Evolutionary conservation across 768 basidiomycete species (phyloP).

Genomic region (Rhodotorula toruloides): DNA sequence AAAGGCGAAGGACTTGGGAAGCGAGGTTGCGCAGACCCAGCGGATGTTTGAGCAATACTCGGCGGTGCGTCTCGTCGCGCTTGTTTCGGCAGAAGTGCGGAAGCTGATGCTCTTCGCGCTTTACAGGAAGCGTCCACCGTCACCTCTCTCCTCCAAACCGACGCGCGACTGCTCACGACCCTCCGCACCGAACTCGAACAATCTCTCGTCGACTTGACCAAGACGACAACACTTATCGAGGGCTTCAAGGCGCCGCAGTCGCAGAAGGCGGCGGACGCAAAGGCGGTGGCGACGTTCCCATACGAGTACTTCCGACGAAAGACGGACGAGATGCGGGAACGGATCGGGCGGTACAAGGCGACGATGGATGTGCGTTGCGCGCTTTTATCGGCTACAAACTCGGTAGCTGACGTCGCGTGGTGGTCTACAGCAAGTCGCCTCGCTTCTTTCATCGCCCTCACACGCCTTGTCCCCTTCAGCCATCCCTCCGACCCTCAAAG

Average conservation of each 20-base stretch:
- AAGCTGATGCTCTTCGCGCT: background rate
- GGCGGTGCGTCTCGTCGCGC: slow-evolving; percentile 8
- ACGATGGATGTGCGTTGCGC: slow-evolving; percentile 31
- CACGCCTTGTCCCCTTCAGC: slow-evolving; percentile 14
- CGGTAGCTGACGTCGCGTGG: background rate
- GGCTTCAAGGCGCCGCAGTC: slow-evolving; percentile 15
- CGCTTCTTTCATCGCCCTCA: slow-evolving; percentile 3
- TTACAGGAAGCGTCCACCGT: slow-evolving; percentile 25
- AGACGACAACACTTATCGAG: slow-evolving; percentile 28
- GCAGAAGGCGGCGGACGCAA: slow-evolving; percentile 5
- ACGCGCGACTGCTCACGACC: slow-evolving; percentile 10
- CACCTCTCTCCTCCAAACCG: slow-evolving; percentile 7
- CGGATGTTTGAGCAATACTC: slow-evolving; percentile 17
- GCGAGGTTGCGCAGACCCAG: slow-evolving; percentile 30
- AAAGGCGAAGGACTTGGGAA: slow-evolving; percentile 30
- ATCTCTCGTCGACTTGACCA: slow-evolving; percentile 18
- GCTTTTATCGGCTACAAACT: background rate
- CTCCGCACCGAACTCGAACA: slow-evolving; percentile 18
- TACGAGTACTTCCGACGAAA: slow-evolving; percentile 39
- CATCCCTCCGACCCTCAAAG: slow-evolving; percentile 38
- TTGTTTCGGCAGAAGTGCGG: background rate
- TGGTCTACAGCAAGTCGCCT: slow-evolving; percentile 30
- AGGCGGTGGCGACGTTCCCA: slow-evolving; percentile 6
- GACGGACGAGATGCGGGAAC: slow-evolving; percentile 31
- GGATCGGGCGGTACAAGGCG: slow-evolving; percentile 25